Conservation (phyloP, 2,329 filamentous ascomycete species). For the Trichophyton simii region DNA sequence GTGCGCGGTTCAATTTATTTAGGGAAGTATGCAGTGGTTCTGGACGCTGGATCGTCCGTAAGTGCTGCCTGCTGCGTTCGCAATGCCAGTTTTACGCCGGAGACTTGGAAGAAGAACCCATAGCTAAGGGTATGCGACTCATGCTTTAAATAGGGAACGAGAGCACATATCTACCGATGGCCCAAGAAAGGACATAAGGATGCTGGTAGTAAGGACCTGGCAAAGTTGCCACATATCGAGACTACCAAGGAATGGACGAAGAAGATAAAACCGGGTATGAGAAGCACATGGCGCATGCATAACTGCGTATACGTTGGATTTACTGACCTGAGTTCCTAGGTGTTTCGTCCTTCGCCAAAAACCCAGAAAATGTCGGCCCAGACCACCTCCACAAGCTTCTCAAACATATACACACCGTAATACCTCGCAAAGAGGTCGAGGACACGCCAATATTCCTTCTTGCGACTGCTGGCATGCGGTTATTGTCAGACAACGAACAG, state of each 20-base stretch:
- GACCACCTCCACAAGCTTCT: conserved; percentile 72
- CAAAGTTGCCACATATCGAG: conserved; percentile 63
- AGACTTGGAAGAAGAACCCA: conserved; percentile 6
- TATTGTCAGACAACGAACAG: conserved; percentile 64
- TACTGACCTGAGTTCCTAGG: conserved; percentile 27
- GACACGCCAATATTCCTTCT: conserved; percentile 90
- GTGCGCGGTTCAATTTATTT: conserved; percentile 8
- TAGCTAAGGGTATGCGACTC: conserved; percentile 14
- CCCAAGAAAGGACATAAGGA: conserved; percentile 53
- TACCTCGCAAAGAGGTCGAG: conserved; percentile 62
- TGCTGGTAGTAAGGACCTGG: conserved; percentile 47
- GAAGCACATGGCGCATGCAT: not conserved
- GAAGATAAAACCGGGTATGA: conserved; percentile 74
- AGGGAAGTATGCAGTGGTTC: conserved; percentile 77
- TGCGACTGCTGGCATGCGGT: conserved; percentile 87
- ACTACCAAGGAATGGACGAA: conserved; percentile 81
- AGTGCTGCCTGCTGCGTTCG: conserved; percentile 16
- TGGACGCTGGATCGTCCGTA: conserved; percentile 90
- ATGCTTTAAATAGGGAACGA: conserved; percentile 50
- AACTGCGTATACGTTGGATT: not conserved
- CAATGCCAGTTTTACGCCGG: not conserved
- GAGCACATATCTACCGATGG: conserved; percentile 91
- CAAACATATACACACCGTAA: conserved; percentile 64
- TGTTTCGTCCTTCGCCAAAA: conserved; percentile 77
- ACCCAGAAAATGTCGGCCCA: conserved; percentile 60